Percentiles rank a stretch among this genome's conserved stretches.
phyloP scores from a whole-genome alignment of 164 flowering plant species.

The Magnolia changhungtana region DNA sequence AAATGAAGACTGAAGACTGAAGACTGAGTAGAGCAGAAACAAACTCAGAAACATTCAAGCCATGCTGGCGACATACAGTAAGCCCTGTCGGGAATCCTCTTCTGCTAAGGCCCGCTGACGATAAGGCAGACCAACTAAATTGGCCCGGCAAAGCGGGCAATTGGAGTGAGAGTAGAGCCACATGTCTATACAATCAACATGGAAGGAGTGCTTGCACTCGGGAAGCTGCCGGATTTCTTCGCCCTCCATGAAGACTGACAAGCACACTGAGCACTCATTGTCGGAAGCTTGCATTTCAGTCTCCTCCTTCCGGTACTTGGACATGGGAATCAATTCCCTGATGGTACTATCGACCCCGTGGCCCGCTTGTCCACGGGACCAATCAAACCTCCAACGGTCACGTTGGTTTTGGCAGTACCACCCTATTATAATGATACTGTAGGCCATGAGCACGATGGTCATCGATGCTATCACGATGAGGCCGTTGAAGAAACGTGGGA shows the following conservation, averaged over 20 bases:
- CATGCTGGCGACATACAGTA: background rate
- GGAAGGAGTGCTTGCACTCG: slow-evolving; percentile 58
- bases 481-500: slow-evolving; percentile 13
- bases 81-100: background rate
- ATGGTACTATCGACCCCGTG: background rate
- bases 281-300: slow-evolving; percentile 20
- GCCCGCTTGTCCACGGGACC: background rate
- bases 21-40: background rate
- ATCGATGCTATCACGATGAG: slow-evolving; percentile 2
- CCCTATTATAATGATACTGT: slow-evolving; percentile 10
- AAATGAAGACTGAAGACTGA: too few relatives aligned
- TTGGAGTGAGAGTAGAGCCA: slow-evolving; percentile 75
- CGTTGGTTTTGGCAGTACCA: slow-evolving; percentile 19
- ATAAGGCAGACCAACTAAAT: background rate
- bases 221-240: slow-evolving; percentile 54
- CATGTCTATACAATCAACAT: slow-evolving; percentile 65
- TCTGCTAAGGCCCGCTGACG: background rate
- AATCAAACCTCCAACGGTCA: background rate
- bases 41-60: slow-evolving; percentile 3
- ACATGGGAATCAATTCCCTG: slow-evolving; percentile 9
- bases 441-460: slow-evolving; percentile 7
- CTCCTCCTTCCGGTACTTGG: slow-evolving; percentile 28
- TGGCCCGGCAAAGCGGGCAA: slow-evolving; percentile 67
- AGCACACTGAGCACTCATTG: slow-evolving; percentile 63
- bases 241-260: slow-evolving; percentile 53